Evolutionary conservation across 192 early-diverging fungal species (phyloP), one percentile per base, ranked within the genome.

Genomic region (Coemansia sp.): DNA sequence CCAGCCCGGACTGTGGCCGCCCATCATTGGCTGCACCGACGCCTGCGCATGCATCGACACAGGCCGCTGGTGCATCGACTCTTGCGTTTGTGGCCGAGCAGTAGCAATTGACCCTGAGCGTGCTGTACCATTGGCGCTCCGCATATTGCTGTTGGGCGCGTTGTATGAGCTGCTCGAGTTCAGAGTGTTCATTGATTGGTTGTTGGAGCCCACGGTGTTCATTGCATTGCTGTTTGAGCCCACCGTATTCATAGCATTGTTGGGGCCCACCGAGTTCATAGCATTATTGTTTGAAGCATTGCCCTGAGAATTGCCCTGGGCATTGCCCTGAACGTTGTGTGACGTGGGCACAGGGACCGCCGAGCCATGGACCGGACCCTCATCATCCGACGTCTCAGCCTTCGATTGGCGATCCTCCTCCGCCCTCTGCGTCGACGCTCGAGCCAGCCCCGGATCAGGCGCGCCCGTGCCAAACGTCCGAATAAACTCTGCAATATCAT

Each of bases 401-500:
- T 32, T 32, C 29, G 29, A 32, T 6, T 21, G 21, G 21, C 21
- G 21, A 6, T 32, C 29, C 29, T 32, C 29, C 29, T 6, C 29
- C 29, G 29, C 5, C 29, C 5, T 6, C 7, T 43, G 41, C 41
- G 41, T 43, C 41, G 19, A 19, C 22, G 38, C 41, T 2, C 41
- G 21, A 1, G 62, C 50, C 53, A 84, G 72, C 23, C 39, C 61
- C 0, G 68, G 68, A 41, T 72, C 70, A 0, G 77, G 73, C 0
- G 59, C 39, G 1, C 91, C 91, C 2, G 91, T 91, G 22, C 87
- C 86, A 59, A 79, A 76, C 14, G 80, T 76, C 19, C 83, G 67
- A 27, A 92, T 88, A 52, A 90, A 91, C 5, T 60, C 71, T 17
- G 77, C 45, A 52, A 93, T 87, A 63, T 93, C 89, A 25, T 82